Base-by-base conservation (phyloP, 2,329 filamentous ascomycete species). In the Ophiostoma triangulosporum region DNA sequence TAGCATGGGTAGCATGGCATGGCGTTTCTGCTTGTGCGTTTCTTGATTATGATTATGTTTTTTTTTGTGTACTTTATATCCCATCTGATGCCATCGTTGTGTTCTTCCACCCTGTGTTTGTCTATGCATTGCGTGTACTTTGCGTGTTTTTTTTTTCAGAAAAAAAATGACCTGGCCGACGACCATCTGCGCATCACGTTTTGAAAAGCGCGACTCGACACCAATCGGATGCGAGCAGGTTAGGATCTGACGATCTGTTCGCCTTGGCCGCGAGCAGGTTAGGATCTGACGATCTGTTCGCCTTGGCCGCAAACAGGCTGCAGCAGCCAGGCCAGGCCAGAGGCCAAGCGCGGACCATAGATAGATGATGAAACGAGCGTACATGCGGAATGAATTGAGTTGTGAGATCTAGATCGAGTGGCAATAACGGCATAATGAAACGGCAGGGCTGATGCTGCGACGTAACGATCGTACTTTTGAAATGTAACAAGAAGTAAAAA, bases 41-140 rank as follows among this genome's bases (percentile, higher is more conserved):
- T 53, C 4, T 40, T 53, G 7, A 27, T 9, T 35, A 49, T 40
- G 35, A 20, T 24, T 38, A 11, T 12, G 35, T 22, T 35, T 26
- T 29, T n/a, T 29, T 35, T 27, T 35, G 14, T 24, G 14, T 12
- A 22, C 6, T 17, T 8, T 27, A 31, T 48, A 26, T 46, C 43
- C 43, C 43, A 46, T 46, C 29, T 31, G n/a, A n/a, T n/a, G n/a
- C 5, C 26, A 15, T n/a, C 15, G 15, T 20, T 17, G 15, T 17
- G 17, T 26, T 29, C 2, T 27, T 29, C 15, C 17, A 20, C 12
- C 20, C 4, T 15, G 24, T n/a, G n/a, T n/a, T n/a, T n/a, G n/a
- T n/a, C n/a, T n/a, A n/a, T n/a, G 40, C 40, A 32, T 33, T 31
- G 36, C 50, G 36, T 52, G 24, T 29, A 24, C 24, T 52, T 48